A percentile compares a stretch with the other conserved stretches of the same genome.
These are phyloP conservation scores for Fusarium sp. DNA, from an alignment of 2,329 filamentous ascomycete genomes.

Conservation along the genomic window DNA sequence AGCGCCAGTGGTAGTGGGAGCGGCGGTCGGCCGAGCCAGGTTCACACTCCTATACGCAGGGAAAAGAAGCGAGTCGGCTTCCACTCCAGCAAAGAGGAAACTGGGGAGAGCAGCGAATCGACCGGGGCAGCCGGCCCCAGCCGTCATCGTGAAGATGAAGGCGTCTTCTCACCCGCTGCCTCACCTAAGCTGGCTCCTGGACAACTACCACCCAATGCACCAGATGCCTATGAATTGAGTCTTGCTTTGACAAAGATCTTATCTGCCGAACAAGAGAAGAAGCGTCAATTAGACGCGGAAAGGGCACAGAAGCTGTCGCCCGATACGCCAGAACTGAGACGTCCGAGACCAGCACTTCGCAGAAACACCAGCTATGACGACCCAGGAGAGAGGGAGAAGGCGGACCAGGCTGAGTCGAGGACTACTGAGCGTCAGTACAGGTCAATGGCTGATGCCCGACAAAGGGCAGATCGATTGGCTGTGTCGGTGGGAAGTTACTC, in stretches of 20 bases:
- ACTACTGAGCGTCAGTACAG: slow-evolving; percentile 57
- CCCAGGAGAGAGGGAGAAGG: slow-evolving; percentile 58
- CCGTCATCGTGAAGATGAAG: slow-evolving; percentile 38
- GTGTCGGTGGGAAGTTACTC: slow-evolving; percentile 59
- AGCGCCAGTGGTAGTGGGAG: slow-evolving; percentile 45
- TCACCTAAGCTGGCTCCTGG: slow-evolving; percentile 49
- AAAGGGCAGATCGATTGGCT: slow-evolving; percentile 58
- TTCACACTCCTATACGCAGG: slow-evolving; percentile 53
- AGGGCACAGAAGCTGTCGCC: slow-evolving; percentile 13
- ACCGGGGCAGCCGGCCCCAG: slow-evolving; percentile 4
- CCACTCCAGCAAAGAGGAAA: slow-evolving; percentile 52
- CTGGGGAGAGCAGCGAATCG: slow-evolving; percentile 21
- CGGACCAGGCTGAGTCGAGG: slow-evolving; percentile 58
- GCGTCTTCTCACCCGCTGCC: slow-evolving; percentile 47
- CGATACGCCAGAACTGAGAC: slow-evolving; percentile 42
- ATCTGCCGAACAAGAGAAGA: slow-evolving; percentile 52
- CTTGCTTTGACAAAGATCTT: slow-evolving; percentile 58
- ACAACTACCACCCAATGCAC: slow-evolving; percentile 53
- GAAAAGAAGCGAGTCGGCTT: slow-evolving; percentile 61
- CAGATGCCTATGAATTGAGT: slow-evolving; percentile 58
- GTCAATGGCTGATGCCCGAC: slow-evolving; percentile 59
- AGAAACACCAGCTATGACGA: slow-evolving; percentile 62
- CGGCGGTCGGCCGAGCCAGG: slow-evolving; percentile 48
- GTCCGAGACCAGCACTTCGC: slow-evolving; percentile 58
- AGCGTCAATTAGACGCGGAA: slow-evolving; percentile 37